Evolutionary conservation across 306 rosid species (phyloP).

Genomic region (Rosa multiflora): DNA sequence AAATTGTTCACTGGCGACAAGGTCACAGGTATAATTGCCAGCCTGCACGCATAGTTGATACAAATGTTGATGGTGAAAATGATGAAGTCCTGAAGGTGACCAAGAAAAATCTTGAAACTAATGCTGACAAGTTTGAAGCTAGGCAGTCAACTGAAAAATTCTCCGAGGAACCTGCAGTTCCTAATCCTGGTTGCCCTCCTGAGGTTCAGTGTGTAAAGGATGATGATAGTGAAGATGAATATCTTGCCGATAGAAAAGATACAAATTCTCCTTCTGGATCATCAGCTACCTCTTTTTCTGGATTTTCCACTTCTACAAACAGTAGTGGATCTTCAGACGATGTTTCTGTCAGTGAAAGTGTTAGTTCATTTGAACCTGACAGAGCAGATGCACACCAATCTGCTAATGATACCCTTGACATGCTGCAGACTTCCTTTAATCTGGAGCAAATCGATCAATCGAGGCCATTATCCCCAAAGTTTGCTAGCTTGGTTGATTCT

Average conservation of each 20-base stretch:
- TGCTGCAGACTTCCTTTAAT: conserved; percentile 28
- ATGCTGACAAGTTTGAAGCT: conserved; percentile 31
- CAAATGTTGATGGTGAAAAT: conserved; percentile 25
- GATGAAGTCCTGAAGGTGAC: conserved; percentile 34
- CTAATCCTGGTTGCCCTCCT: conserved; percentile 29
- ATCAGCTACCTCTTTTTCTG: conserved; percentile 72
- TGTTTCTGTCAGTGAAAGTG: conserved; percentile 67
- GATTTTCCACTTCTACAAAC: conserved; percentile 57
- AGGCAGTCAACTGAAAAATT: conserved; percentile 19
- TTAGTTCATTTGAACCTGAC: conserved; percentile 55
- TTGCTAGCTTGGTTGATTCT: conserved; percentile 70
- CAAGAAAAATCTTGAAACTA: conserved; percentile 33
- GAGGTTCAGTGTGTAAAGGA: conserved; percentile 39
- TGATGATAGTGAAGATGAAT: conserved; percentile 40
- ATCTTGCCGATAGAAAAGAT: conserved; percentile 37
- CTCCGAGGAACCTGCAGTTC: conserved; percentile 27
- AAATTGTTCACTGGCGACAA: conserved; percentile 89
- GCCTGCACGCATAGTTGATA: conserved; percentile 40
- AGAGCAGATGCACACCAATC: conserved; percentile 50
- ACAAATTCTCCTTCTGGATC: conserved; percentile 50
- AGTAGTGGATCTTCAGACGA: conserved; percentile 68
- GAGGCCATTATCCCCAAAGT: conserved; percentile 70
- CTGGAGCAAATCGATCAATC: conserved; percentile 34
- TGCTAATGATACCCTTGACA: conserved; percentile 44
- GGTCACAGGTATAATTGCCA: conserved; percentile 87